A percentile compares a stretch with the other conserved stretches of the same genome.
These are phyloP conservation scores for Crithidia expoeki DNA, from an alignment of 208 protist genomes.

Conservation along the genomic window DNA sequence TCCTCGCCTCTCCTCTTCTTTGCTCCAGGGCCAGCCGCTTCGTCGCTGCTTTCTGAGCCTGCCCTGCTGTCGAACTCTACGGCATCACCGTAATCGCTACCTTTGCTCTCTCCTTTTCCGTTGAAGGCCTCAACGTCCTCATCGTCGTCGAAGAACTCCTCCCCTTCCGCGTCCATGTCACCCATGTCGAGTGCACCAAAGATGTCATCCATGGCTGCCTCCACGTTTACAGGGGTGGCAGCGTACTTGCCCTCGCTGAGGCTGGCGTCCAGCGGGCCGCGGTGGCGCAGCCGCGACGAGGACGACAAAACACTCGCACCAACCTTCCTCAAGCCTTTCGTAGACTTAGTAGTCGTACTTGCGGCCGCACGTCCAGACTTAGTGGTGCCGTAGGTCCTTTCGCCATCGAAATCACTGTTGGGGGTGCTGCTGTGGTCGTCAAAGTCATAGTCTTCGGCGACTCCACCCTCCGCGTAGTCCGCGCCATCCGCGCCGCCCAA, in stretches of 20 bases:
- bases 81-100: no score
- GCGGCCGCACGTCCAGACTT: not conserved
- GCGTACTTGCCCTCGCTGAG: conserved; percentile 71
- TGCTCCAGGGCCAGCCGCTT: not conserved
- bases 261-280: conserved; percentile 69
- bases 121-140: conserved; percentile 15
- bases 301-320: conserved; percentile 1
- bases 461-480: conserved; percentile 25
- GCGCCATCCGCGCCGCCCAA: conserved; percentile 13
- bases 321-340: not conserved
- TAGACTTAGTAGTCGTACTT: not conserved
- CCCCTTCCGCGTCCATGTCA: conserved; percentile 68
- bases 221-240: conserved; percentile 58
- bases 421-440: conserved; percentile 18
- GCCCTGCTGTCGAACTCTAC: conserved; percentile 28
- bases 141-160: conserved; percentile 39
- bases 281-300: conserved; percentile 57
- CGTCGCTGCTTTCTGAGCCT: not conserved
- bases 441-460: conserved; percentile 48
- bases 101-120: not conserved
- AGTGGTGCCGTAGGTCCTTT: not conserved
- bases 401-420: conserved; percentile 9
- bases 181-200: conserved; percentile 81
- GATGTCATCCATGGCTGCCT: conserved; percentile 73
- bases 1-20: conserved; percentile 8